phyloP scores from a whole-genome alignment of 805 yeast genomes.

The Monosporozyma servazzii region DNA sequence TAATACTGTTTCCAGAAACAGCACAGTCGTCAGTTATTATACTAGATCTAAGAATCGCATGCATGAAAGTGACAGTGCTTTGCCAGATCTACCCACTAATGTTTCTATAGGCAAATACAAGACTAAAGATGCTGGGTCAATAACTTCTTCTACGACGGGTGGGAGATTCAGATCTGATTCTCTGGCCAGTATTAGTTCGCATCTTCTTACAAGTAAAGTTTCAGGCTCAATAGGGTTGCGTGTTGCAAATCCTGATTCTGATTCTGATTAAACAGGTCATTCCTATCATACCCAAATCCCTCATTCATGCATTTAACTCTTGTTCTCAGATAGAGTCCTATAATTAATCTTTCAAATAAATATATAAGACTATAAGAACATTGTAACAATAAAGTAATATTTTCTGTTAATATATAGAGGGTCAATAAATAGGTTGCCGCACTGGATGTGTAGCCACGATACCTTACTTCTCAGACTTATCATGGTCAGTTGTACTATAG shows the following conservation, averaged over 20 bases:
- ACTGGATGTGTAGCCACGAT: too few relatives aligned
- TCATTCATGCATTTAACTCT: neutral
- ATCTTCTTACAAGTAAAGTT: slow-evolving; percentile 4
- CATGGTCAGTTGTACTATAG: neutral
- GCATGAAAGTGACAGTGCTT: slow-evolving; percentile 8
- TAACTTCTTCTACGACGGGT: neutral
- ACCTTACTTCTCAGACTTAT: neutral
- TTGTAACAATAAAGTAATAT: neutral
- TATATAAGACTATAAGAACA: neutral
- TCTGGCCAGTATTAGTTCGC: slow-evolving; percentile 5
- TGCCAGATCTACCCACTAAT: slow-evolving; percentile 13
- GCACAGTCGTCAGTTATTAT: slow-evolving; percentile 27
- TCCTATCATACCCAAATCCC: neutral
- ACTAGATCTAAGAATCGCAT: slow-evolving; percentile 24
- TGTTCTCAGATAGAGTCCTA: neutral
- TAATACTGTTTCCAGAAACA: slow-evolving; percentile 16
- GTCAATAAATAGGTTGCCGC: too few relatives aligned
- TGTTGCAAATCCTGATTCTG: slow-evolving; percentile 27
- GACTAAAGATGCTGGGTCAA: neutral
- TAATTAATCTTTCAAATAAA: neutral
- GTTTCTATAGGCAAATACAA: slow-evolving; percentile 15
- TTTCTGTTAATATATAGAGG: too few relatives aligned
- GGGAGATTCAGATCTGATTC: slow-evolving; percentile 5
- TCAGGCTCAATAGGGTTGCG: slow-evolving; percentile 15
- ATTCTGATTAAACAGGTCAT: slow-evolving; percentile 11